A percentile compares a stretch with the other conserved stretches of the same genome.
These are phyloP conservation scores for Viola odorata DNA, from an alignment of 345 rosid species.

Conservation along the genomic window DNA sequence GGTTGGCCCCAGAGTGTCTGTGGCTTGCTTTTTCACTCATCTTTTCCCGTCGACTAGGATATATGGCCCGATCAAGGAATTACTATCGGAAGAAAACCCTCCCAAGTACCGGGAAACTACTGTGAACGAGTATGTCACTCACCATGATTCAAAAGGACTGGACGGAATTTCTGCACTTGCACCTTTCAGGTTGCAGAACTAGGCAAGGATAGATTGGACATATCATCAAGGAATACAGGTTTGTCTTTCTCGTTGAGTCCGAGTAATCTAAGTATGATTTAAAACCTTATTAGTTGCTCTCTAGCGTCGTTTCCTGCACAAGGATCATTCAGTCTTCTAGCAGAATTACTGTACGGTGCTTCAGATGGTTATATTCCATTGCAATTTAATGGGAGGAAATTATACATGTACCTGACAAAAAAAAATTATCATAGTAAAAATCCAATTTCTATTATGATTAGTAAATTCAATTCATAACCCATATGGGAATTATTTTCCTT, in stretches of 20 bases:
- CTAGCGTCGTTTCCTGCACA: neutral
- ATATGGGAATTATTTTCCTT: no score
- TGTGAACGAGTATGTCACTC: constrained; percentile 5
- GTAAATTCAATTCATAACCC: no score
- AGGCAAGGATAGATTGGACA: no score
- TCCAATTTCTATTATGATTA: no score
- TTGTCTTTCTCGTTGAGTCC: neutral
- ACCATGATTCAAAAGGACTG: neutral
- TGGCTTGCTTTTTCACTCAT: constrained; percentile 11
- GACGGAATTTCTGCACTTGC: constrained; percentile 11
- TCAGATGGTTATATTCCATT: no score
- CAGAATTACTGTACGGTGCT: neutral
- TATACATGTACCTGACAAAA: no score
- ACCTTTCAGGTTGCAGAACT: constrained; percentile 9
- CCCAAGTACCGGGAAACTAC: constrained; percentile 9
- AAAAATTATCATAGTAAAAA: no score
- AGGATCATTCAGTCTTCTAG: neutral
- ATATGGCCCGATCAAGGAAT: constrained; percentile 17
- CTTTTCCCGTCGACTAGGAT: neutral
- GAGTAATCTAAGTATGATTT: neutral
- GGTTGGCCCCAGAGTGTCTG: constrained; percentile 10
- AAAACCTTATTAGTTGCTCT: neutral
- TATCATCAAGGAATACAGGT: no score
- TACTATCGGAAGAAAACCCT: constrained; percentile 14
- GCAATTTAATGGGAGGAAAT: no score